These are phyloP conservation scores for Hygrophorus russula DNA, from an alignment of 768 basidiomycete species.

Conservation along the genomic window DNA sequence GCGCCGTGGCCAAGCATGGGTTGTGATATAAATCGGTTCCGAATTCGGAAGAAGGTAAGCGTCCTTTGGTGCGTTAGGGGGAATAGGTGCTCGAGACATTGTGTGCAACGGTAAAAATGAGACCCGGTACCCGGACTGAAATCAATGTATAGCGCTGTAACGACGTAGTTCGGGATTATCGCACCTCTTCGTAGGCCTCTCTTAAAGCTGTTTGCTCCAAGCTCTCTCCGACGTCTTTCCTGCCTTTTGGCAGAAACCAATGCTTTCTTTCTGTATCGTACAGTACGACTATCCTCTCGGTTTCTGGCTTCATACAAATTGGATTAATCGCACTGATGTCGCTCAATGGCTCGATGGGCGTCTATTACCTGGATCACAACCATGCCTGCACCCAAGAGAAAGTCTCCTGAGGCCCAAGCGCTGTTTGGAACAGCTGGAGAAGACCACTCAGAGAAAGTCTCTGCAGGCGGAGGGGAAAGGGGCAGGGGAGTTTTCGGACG, in stretches of 20 bases:
- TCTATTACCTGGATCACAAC: conserved; percentile 36
- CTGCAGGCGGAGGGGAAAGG: no score
- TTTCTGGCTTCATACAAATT: conserved; percentile 21
- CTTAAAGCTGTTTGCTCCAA: conserved; percentile 47
- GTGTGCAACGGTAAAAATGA: conserved; percentile 34
- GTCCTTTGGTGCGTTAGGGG: conserved; percentile 15
- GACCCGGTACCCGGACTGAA: conserved; percentile 38
- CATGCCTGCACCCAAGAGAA: conserved; percentile 52
- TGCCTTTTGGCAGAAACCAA: conserved; percentile 56
- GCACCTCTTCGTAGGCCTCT: conserved; percentile 60
- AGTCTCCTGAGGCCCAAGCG: conserved; percentile 37
- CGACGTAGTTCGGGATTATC: no score
- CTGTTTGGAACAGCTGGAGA: conserved; percentile 30
- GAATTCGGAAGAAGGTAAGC: conserved; percentile 14
- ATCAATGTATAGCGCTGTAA: no score
- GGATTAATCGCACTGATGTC: no score
- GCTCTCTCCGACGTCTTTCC: conserved; percentile 58
- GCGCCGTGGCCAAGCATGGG: conserved; percentile 18
- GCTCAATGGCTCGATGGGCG: no score
- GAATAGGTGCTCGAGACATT: conserved; percentile 28
- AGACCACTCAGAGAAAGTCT: conserved; percentile 26
- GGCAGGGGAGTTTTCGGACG: background rate
- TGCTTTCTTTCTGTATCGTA: conserved; percentile 23
- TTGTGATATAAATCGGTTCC: conserved; percentile 35
- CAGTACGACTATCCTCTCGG: conserved; percentile 41